Conservation (phyloP, 2,329 filamentous ascomycete species). For the Trichoderma citrinoviride region DNA sequence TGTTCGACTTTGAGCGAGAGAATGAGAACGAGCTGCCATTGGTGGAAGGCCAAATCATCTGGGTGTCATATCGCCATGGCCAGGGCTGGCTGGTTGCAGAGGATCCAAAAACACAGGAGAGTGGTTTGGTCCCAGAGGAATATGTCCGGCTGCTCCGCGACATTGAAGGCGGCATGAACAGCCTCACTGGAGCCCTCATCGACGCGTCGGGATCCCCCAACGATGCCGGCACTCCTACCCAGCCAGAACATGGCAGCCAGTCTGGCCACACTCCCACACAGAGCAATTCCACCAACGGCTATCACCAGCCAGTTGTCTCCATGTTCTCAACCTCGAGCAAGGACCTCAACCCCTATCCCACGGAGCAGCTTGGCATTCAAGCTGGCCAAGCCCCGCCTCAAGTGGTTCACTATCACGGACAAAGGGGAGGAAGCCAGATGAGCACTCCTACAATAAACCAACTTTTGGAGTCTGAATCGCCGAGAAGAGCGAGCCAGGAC, state of each 20-base stretch:
- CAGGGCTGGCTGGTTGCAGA: slow-evolving; percentile 97
- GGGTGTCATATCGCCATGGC: slow-evolving; percentile 92
- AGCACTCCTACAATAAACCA: slow-evolving; percentile 60
- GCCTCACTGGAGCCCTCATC: slow-evolving; percentile 60
- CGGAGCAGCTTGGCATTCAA: slow-evolving; percentile 60
- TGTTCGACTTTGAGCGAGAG: slow-evolving; percentile 92
- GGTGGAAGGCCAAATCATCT: slow-evolving; percentile 91
- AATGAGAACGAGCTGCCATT: slow-evolving; percentile 95
- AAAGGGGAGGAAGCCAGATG: slow-evolving; percentile 64
- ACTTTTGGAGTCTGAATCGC: slow-evolving; percentile 47
- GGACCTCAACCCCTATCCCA: slow-evolving; percentile 66
- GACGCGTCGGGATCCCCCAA: slow-evolving; percentile 54
- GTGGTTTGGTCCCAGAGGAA: slow-evolving; percentile 91
- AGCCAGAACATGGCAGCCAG: slow-evolving; percentile 51
- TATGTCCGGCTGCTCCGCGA: slow-evolving; percentile 91
- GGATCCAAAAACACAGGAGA: slow-evolving; percentile 91
- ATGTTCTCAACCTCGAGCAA: slow-evolving; percentile 70
- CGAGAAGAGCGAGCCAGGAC: slow-evolving; percentile 51
- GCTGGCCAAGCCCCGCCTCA: slow-evolving; percentile 63
- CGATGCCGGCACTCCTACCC: slow-evolving; percentile 60
- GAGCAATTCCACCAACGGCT: slow-evolving; percentile 55
- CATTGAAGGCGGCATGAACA: slow-evolving; percentile 85
- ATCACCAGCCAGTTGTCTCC: slow-evolving; percentile 65
- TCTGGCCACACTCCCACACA: slow-evolving; percentile 49
- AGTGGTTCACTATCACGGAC: slow-evolving; percentile 65